Base-by-base conservation (phyloP, 441 rosid species). In the Erodium chrysanthum region DNA sequence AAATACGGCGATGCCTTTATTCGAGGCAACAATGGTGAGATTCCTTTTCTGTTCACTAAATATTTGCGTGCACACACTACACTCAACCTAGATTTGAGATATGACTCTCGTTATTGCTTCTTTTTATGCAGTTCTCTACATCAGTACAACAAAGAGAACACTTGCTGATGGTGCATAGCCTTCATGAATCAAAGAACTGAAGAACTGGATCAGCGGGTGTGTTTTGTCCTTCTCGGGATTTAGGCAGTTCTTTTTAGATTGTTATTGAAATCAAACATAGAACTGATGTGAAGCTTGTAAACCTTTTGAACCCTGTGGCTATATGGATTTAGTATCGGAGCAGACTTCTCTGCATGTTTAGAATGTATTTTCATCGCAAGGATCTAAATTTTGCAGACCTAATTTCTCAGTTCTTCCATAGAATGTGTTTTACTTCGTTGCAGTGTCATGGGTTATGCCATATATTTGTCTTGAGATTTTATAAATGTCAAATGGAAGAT, bases 1-100 rank as follows among this genome's bases (percentile, higher is more conserved):
- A 89, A 86, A 71, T 89, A 91, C 0, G 97, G 97, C 0, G 96
- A 89, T 20, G 96, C 97, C 72, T 91, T 93, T 66, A 93, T 93
- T 56, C 90, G 97, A 50, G 98, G 97, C 68, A 93, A 91, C 73
- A 91, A 91, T 2, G 85, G 93, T 91, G 75, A 33, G 50, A 18
- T 62, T 6, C 42, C 4, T 59, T 65, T 46, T 6, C 48, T 9
- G 48, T 4, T 42, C 48, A 9, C n/a, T 42, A 9, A 10, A 10
- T 10, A 9, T 42, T 14, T 9, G 48, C 9, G 2, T 42, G 48
- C 48, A 42, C 11, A 29, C 33, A 29, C 33, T 21, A 56, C 14
- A 21, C 61, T 7, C 25, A 9, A 7, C 23, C 11, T 42, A 29
- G 48, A 42, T 20, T 20, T 9, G 12, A 56, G 11, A 56, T 25